These are phyloP conservation scores for Cordyceps cicadae DNA, from an alignment of 2,329 filamentous ascomycete genomes.

Conservation along the genomic window DNA sequence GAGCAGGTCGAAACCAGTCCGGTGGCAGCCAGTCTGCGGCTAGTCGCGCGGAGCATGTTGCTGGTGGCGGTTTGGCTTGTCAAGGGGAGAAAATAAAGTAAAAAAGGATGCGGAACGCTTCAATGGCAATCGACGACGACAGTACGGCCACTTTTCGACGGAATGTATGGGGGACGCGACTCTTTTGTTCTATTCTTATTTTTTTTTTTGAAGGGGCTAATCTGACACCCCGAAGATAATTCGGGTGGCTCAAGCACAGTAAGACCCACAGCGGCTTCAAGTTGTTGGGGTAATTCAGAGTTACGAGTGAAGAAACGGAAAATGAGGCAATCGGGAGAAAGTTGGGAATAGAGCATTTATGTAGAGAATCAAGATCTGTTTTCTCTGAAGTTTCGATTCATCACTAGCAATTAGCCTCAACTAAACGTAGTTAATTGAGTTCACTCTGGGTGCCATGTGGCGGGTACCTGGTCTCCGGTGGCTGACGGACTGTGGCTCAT, in stretches of 20 bases:
- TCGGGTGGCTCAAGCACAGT: neutral
- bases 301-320: no score
- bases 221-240: constrained; percentile 5
- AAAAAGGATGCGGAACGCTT: neutral
- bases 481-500: no score
- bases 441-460: no score
- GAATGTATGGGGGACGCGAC: neutral
- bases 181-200: neutral
- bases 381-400: no score
- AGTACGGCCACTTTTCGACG: neutral
- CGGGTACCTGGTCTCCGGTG: no score
- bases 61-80: neutral
- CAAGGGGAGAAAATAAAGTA: neutral
- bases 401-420: no score
- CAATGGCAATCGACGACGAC: neutral
- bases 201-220: constrained; percentile 5
- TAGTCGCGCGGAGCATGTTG: constrained; percentile 6
- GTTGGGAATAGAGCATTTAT: no score
- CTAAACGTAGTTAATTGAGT: no score
- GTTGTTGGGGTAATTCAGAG: no score
- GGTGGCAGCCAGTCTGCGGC: constrained; percentile 1
- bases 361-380: no score
- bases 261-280: neutral
- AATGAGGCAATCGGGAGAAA: no score
- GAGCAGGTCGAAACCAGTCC: constrained; percentile 1